These are phyloP conservation scores for Bipolaris zeicola DNA, from an alignment of 2,329 filamentous ascomycete species.

Conservation along the genomic window DNA sequence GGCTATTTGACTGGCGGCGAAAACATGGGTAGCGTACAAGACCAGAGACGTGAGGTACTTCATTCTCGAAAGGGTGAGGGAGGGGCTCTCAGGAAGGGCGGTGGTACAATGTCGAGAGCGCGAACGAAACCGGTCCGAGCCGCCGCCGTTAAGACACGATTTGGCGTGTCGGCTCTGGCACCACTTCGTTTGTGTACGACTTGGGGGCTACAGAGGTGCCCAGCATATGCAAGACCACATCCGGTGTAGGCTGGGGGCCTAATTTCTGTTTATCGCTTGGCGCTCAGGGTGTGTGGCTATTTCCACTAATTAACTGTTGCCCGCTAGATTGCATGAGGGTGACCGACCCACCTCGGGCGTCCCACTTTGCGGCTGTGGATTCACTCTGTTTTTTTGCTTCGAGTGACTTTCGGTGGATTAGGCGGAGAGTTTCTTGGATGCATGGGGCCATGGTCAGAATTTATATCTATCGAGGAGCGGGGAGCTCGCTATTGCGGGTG, in stretches of 20 bases:
- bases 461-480: too few species aligned
- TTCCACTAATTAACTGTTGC: constrained; percentile 5
- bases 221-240: constrained; percentile 1
- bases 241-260: not conserved
- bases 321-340: constrained; percentile 1
- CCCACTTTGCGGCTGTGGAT: constrained; percentile 3
- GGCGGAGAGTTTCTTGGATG: not conserved
- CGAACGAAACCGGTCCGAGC: constrained; percentile 1
- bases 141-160: constrained; percentile 5
- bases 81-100: not conserved
- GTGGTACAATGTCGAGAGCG: not conserved
- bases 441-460: not conserved
- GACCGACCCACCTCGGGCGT: not conserved
- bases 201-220: not conserved
- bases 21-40: not conserved
- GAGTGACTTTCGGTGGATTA: not conserved
- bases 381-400: not conserved
- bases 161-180: not conserved
- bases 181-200: not conserved
- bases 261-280: not conserved
- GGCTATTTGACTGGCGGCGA: constrained; percentile 13
- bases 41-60: not conserved
- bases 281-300: constrained; percentile 1
- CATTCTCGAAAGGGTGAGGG: constrained; percentile 1
- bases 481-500: not conserved